Percentiles rank a stretch among this genome's conserved stretches.
Evolutionary conservation across 2,329 filamentous ascomycete genomes (phyloP).

Genomic region (Alternaria burnsii): DNA sequence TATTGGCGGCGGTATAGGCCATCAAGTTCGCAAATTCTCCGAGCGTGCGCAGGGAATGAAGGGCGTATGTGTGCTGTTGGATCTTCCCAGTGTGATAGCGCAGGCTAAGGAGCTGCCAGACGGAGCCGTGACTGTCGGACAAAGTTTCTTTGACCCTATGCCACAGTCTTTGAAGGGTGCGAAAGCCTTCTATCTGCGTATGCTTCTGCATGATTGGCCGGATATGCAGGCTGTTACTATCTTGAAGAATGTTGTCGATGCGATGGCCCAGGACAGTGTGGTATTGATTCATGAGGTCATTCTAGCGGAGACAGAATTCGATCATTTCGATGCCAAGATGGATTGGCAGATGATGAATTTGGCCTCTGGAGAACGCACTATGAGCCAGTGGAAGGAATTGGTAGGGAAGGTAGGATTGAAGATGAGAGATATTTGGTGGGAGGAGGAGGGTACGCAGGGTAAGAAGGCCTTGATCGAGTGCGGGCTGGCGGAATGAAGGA

Average conservation of each 20-base stretch:
- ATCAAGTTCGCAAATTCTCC: not conserved
- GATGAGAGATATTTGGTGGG: constrained; percentile 47
- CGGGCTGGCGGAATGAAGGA: not conserved
- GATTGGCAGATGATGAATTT: constrained; percentile 57
- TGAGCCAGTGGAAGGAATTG: constrained; percentile 50
- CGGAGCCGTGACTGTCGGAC: constrained; percentile 11
- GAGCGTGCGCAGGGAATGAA: not conserved
- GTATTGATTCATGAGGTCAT: constrained; percentile 57
- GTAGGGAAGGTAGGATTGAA: constrained; percentile 46
- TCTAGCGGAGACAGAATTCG: constrained; percentile 46
- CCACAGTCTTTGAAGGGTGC: constrained; percentile 25
- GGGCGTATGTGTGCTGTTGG: constrained; percentile 19
- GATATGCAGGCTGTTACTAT: constrained; percentile 46
- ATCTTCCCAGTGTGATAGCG: constrained; percentile 24
- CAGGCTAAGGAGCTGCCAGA: constrained; percentile 8
- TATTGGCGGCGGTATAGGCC: constrained; percentile 19
- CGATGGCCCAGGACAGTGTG: constrained; percentile 46
- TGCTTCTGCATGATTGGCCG: constrained; percentile 54
- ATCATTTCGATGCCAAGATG: constrained; percentile 41
- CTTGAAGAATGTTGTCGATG: constrained; percentile 31
- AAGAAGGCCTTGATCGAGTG: constrained; percentile 3
- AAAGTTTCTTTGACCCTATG: constrained; percentile 31
- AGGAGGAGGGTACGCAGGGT: constrained; percentile 11
- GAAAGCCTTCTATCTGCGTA: constrained; percentile 41
- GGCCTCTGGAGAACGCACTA: constrained; percentile 51